Evolutionary conservation across 495 filamentous ascomycete species (phyloP).

Genomic region (Penicillium pulvis): DNA sequence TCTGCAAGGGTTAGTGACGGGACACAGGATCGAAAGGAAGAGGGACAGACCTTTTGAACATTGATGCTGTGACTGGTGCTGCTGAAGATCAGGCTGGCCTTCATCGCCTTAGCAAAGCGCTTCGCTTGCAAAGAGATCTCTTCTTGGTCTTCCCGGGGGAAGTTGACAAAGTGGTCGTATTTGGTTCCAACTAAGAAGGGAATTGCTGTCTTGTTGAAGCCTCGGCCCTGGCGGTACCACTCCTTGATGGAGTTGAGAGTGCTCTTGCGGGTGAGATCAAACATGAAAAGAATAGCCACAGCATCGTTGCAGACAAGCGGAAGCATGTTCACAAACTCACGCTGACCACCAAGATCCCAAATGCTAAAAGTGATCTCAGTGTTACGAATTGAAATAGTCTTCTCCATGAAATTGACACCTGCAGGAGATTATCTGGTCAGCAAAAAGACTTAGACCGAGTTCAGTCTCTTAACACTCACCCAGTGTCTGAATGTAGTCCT

Average conservation of each 20-base stretch:
- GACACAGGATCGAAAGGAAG: not conserved
- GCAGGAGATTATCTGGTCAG: not conserved
- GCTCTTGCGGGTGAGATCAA: constrained; percentile 96
- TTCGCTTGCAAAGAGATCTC: constrained; percentile 96
- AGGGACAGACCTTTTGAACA: constrained; percentile 82
- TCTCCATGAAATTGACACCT: constrained; percentile 99
- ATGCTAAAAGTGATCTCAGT: constrained; percentile 99
- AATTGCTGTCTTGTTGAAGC: constrained; percentile 99
- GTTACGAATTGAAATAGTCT: constrained; percentile 98
- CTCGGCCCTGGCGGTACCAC: constrained; percentile 96
- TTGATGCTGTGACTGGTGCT: constrained; percentile 99
- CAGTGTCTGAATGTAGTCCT: constrained; percentile 98
- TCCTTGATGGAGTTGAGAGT: constrained; percentile 99
- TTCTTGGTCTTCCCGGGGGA: constrained; percentile 94
- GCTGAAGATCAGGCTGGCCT: constrained; percentile 94
- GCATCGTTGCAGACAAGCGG: constrained; percentile 98
- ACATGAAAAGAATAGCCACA: constrained; percentile 99
- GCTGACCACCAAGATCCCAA: constrained; percentile 97
- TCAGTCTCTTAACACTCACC: constrained; percentile 54
- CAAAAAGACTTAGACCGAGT: not conserved
- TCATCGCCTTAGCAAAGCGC: constrained; percentile 97
- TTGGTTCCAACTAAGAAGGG: constrained; percentile 96
- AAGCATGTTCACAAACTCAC: constrained; percentile 99
- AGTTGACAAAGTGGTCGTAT: constrained; percentile 99
- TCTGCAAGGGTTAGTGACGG: constrained; percentile 52